A percentile compares a stretch with the other conserved stretches of the same genome.
These are phyloP conservation scores for Thinopyrum elongatum DNA, from an alignment of 176 grass and related monocot genomes.

Conservation along the genomic window DNA sequence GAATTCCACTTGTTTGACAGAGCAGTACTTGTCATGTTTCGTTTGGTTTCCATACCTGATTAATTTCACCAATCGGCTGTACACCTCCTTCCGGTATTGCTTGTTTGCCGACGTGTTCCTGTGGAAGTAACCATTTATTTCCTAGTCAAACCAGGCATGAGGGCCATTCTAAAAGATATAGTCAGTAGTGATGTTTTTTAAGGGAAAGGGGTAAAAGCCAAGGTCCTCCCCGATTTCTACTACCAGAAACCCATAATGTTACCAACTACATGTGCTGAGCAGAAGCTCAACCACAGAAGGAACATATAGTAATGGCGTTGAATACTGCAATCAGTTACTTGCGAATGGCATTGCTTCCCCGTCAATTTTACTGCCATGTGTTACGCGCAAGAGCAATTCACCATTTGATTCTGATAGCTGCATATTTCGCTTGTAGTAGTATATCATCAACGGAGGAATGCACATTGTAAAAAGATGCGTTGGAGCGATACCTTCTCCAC, in stretches of 20 bases:
- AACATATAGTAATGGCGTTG: neutral
- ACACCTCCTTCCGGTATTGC: neutral
- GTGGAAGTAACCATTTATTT: neutral
- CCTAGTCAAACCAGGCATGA: neutral
- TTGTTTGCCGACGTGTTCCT: neutral
- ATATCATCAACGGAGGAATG: neutral
- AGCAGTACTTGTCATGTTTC: neutral
- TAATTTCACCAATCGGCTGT: neutral
- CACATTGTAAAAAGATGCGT: neutral
- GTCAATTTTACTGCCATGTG: neutral
- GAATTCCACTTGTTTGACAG: neutral
- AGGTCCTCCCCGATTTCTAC: neutral
- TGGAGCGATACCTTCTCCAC: neutral
- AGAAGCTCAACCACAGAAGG: neutral
- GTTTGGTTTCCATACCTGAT: neutral
- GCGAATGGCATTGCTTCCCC: neutral
- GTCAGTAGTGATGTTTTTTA: neutral
- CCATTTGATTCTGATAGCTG: neutral
- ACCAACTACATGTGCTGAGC: neutral
- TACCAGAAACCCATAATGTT: neutral
- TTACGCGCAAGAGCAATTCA: neutral
- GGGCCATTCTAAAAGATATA: neutral
- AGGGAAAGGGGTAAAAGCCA: neutral
- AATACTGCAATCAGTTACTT: neutral
- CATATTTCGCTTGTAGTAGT: neutral